Percentiles rank a stretch among this genome's conserved stretches.
phyloP scores from a whole-genome alignment of 129 eudicot species.

The Pulicaria dysenterica region DNA sequence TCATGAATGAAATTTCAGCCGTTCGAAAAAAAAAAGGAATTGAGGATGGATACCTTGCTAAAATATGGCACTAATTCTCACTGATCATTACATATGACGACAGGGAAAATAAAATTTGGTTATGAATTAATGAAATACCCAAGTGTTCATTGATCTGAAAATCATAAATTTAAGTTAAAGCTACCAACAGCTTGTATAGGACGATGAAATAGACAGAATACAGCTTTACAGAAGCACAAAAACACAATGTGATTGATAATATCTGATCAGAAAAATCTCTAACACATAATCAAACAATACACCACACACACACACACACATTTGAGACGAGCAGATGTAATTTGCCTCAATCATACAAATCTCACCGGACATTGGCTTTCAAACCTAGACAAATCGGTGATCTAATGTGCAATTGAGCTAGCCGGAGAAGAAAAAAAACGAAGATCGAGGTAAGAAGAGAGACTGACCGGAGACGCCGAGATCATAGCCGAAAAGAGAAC shows the following conservation, averaged over 20 bases:
- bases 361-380: not conserved
- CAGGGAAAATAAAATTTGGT: conserved; percentile 11
- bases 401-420: not conserved
- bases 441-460: not conserved
- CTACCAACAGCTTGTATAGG: not conserved
- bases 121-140: conserved; percentile 8
- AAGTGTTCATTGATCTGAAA: not conserved
- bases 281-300: conserved; percentile 9
- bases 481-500: conserved; percentile 91
- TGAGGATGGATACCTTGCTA: not conserved
- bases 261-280: conserved; percentile 1
- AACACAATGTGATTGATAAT: no score
- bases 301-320: not conserved
- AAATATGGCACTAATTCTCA: no score
- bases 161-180: conserved; percentile 12
- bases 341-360: not conserved
- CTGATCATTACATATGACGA: not conserved
- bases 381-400: no score
- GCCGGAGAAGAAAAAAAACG: not conserved
- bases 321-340: not conserved
- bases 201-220: no score
- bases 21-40: no score
- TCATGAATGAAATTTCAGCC: no score
- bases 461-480: conserved; percentile 87
- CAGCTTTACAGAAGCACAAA: no score